Base-by-base conservation (phyloP, 345 rosid species). In the Citrus sp. region DNA sequence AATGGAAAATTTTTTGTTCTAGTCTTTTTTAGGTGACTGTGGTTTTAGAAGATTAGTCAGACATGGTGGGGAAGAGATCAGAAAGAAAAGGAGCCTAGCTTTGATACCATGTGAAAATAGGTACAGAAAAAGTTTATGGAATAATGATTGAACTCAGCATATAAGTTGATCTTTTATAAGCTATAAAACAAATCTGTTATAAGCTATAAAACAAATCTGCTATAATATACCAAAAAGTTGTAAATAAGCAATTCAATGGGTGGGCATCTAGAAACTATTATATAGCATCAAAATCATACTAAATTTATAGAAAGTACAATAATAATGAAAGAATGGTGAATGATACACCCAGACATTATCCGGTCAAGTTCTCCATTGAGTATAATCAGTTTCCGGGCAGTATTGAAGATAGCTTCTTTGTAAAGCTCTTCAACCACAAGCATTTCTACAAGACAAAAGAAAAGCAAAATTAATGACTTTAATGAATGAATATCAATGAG, bases 301-400 rank as follows among this genome's bases (percentile, higher is more conserved):
- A 37, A 73, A 28, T 27, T 16, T 37, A 25, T 25, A 59, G 19
- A 22, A 67, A 25, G 5, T 2, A 5, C 3, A 7, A 34, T 46
- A 54, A 72, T 7, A 14, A 77, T 37, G 62, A 8, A 28, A 68
- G 16, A 18, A 35, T 68, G 46, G 59, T 30, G 58, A 87, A 95
- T 97, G 97, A 93, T 93, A 93, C 98, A 95, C 34, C 98, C 98
- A 9, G 98, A 95, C 80, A 98, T 81, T 79, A 95, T 95, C 13
- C 98, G 97, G 82, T 95, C 98, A 38, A 95, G 97, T 81, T 95
- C 98, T 37, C 98, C 95, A 16, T 95, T 95, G 87, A 95, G 93
- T 81, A 95, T 81, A 74, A 95, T 93, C 67, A 93, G 83, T 87
- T 89, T 27, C 28, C 28, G 28, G 28, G 28, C 28, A 62, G 9